Conservation (phyloP, 2,329 filamentous ascomycete genomes). For the Fonsecaea erecta region DNA sequence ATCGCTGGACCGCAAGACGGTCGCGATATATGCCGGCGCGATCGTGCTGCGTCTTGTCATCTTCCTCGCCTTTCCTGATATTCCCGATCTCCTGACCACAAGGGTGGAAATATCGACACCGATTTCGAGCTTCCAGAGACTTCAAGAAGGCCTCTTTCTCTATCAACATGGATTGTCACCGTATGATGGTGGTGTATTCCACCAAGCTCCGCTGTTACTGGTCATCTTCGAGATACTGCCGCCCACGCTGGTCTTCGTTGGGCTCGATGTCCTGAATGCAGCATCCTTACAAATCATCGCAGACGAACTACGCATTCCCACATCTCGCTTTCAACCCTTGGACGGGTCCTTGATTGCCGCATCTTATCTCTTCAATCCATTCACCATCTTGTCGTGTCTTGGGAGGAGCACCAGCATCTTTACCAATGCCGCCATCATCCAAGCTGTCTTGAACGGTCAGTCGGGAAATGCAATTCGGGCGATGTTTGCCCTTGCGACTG, state of each 20-base stretch:
- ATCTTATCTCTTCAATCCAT: conserved; percentile 92
- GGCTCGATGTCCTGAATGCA: conserved; percentile 81
- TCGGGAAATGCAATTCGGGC: conserved; percentile 73
- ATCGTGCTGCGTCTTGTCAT: conserved; percentile 78
- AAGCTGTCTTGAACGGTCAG: conserved; percentile 80
- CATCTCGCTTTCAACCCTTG: conserved; percentile 33
- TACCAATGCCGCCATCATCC: conserved; percentile 83
- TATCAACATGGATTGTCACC: conserved; percentile 96
- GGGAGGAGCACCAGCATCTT: conserved; percentile 88
- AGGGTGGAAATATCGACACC: conserved; percentile 97
- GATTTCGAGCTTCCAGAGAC: conserved; percentile 97
- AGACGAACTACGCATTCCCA: conserved; percentile 29
- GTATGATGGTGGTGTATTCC: conserved; percentile 88
- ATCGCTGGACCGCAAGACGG: conserved; percentile 63
- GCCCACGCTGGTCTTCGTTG: conserved; percentile 78
- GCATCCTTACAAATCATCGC: conserved; percentile 78
- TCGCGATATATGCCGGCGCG: conserved; percentile 73
- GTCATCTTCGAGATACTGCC: conserved; percentile 90
- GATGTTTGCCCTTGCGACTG: conserved; percentile 83
- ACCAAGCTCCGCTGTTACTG: conserved; percentile 85
- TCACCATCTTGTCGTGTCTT: conserved; percentile 87
- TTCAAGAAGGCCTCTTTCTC: conserved; percentile 94
- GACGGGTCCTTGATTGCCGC: conserved; percentile 31
- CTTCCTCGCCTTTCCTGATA: conserved; percentile 77
- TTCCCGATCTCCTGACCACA: conserved; percentile 83